Conservation (phyloP, 148 eudicot genomes). For the Fagopyrum esculentum region DNA sequence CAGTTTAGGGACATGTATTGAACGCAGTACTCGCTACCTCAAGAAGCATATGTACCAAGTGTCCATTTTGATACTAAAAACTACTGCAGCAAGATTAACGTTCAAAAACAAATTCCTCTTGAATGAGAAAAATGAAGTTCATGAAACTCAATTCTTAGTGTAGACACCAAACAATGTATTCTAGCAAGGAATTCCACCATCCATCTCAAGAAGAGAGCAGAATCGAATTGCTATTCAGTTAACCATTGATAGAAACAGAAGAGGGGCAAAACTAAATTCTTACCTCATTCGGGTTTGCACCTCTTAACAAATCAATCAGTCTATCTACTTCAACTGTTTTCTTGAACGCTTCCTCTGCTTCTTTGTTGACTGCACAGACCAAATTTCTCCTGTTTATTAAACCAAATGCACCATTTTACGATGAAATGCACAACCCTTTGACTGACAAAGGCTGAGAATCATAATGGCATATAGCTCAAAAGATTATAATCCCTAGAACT, state of each 20-base stretch:
- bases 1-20: not conserved
- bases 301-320: slow-evolving; percentile 69
- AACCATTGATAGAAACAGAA: not conserved
- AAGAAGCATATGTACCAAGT: not conserved
- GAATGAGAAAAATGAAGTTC: too few species aligned
- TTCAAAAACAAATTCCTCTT: too few species aligned
- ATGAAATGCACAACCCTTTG: slow-evolving; percentile 27
- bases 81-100: not conserved
- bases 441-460: slow-evolving; percentile 8
- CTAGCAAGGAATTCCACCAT: not conserved
- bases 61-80: not conserved
- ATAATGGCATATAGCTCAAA: slow-evolving; percentile 5
- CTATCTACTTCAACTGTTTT: slow-evolving; percentile 88
- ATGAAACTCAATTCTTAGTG: too few species aligned
- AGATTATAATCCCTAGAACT: not conserved
- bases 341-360: slow-evolving; percentile 80
- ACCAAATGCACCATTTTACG: slow-evolving; percentile 43
- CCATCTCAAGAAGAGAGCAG: not conserved
- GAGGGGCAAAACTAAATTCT: slow-evolving; percentile 16
- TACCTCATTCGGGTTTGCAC: slow-evolving; percentile 79
- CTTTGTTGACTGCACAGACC: slow-evolving; percentile 83
- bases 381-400: slow-evolving; percentile 88
- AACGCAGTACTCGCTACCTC: not conserved
- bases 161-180: not conserved
- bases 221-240: not conserved